These are phyloP conservation scores for Miscanthus lutarioriparius DNA, from an alignment of 176 grass and related monocot genomes.

Conservation along the genomic window DNA sequence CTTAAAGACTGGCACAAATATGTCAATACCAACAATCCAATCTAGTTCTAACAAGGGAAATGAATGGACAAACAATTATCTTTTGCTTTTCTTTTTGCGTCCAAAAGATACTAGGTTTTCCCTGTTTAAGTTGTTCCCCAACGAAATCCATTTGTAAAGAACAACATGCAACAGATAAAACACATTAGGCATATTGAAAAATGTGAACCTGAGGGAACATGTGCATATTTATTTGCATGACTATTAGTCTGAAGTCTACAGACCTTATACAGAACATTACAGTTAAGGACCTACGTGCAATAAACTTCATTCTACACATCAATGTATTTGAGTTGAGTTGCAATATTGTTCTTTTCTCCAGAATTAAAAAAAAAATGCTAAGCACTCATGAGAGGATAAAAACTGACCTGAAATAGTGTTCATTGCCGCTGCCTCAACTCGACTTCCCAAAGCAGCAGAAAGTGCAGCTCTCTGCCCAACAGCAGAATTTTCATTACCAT, in stretches of 20 bases:
- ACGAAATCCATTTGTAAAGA: not conserved
- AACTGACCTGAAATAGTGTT: constrained; percentile 94
- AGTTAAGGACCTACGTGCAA: constrained; percentile 9
- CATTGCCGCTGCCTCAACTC: constrained; percentile 93
- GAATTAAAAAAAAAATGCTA: constrained; percentile 7
- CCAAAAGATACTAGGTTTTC: not conserved
- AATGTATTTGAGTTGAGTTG: constrained; percentile 25
- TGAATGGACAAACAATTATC: not conserved
- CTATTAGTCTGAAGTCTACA: constrained; percentile 17
- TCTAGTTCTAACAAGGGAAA: not conserved
- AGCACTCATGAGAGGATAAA: constrained; percentile 34
- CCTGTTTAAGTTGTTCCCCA: not conserved
- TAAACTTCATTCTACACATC: constrained; percentile 16
- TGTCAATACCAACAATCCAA: constrained; percentile 32
- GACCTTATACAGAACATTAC: not conserved
- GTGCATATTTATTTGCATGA: not conserved
- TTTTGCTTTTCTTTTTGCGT: not conserved
- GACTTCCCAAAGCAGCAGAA: constrained; percentile 94
- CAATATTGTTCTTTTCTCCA: constrained; percentile 4
- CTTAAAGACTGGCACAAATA: constrained; percentile 18
- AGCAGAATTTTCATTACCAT: constrained; percentile 89
- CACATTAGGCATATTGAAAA: not conserved
- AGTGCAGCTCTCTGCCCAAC: constrained; percentile 85
- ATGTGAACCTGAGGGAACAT: not conserved
- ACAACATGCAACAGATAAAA: not conserved